Conservation (phyloP, 202 grass and related monocot genomes). For the Hordeum pubiflorum region DNA sequence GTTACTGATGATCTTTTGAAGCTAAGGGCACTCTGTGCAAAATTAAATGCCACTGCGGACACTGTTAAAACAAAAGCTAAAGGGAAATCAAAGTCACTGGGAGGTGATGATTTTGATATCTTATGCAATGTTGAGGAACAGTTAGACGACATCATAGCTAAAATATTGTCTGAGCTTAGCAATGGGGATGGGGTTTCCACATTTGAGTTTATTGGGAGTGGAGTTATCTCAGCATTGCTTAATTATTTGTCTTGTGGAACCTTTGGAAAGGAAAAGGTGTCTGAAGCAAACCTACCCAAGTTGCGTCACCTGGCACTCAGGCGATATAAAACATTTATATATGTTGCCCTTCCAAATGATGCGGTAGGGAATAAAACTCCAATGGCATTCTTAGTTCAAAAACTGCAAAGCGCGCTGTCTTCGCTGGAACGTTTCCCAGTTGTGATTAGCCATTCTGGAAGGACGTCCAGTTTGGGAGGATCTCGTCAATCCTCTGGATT, state of each 20-base stretch:
- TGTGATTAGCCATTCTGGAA: slow-evolving; percentile 64
- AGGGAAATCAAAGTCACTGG: slow-evolving; percentile 59
- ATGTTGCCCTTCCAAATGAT: slow-evolving; percentile 55
- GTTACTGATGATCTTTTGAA: slow-evolving; percentile 75
- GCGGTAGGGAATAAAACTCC: slow-evolving; percentile 33
- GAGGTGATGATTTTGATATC: slow-evolving; percentile 45
- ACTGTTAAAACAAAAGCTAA: slow-evolving; percentile 58
- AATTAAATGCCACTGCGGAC: slow-evolving; percentile 50
- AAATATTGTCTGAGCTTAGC: slow-evolving; percentile 70
- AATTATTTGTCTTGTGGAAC: slow-evolving; percentile 82
- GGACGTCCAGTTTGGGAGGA: slow-evolving; percentile 43
- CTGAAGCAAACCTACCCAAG: slow-evolving; percentile 52
- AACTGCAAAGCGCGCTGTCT: slow-evolving; percentile 76
- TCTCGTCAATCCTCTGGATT: slow-evolving; percentile 52
- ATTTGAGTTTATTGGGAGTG: slow-evolving; percentile 92
- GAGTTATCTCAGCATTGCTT: slow-evolving; percentile 55
- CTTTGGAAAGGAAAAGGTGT: slow-evolving; percentile 63
- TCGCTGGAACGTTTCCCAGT: slow-evolving; percentile 81
- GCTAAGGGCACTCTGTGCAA: slow-evolving; percentile 58
- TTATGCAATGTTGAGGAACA: slow-evolving; percentile 47
- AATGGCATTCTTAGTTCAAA: slow-evolving; percentile 63
- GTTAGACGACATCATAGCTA: slow-evolving; percentile 42
- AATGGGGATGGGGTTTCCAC: slow-evolving; percentile 83
- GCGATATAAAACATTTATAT: slow-evolving; percentile 66
- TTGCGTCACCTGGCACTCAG: slow-evolving; percentile 59